Evolutionary conservation across 768 basidiomycete species (phyloP), one percentile per base, ranked within the genome.

Genomic region (Chlorophyllum brunneum): DNA sequence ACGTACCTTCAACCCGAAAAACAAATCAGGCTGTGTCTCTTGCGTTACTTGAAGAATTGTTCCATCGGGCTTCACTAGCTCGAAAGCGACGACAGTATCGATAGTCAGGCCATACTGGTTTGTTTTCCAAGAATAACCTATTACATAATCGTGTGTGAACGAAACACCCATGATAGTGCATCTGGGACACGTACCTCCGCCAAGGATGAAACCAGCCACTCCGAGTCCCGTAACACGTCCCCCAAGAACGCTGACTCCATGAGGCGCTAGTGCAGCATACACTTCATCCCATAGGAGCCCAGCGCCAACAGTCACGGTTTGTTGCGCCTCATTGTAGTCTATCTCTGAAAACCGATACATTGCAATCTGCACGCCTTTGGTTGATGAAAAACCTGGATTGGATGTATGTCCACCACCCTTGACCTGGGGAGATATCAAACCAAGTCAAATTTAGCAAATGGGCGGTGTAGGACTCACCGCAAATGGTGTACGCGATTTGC

Each of bases 41-140:
- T 67, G 51, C 2, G 70, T 74, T 1, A 75, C 70, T 5, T 58
- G 65, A 0, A 64, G 60, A 1, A 80, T 63, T 0, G 65, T 69
- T 6, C 83, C 82, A 55, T 74, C 73, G 0, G 83, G 82, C 46
- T 78, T 66, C 0, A 83, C 83, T 1, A 86, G 67, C 55, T 85
- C 80, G 57, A 67, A 83, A 0, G 73, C 73, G n/a, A 66, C 64
- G 29, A 85, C 69, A 1, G 70, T 82, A 54, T 86, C 84, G n/a
- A 76, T 58, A 0, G 79, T 77, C 44, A 88, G 56, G 10, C 85
- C 84, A 54, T 76, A 69, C 50, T 84, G 80, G 54, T 85, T 84
- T 0, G 80, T 79, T 46, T 74, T 67, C 77, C 78, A 86, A 10
- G 85, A 85, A 58, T 82, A 86, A 2, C 85, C 84, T 74, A 15